These are phyloP conservation scores for Panicum hallii DNA, from an alignment of 202 grass and related monocot genomes.

Conservation along the genomic window DNA sequence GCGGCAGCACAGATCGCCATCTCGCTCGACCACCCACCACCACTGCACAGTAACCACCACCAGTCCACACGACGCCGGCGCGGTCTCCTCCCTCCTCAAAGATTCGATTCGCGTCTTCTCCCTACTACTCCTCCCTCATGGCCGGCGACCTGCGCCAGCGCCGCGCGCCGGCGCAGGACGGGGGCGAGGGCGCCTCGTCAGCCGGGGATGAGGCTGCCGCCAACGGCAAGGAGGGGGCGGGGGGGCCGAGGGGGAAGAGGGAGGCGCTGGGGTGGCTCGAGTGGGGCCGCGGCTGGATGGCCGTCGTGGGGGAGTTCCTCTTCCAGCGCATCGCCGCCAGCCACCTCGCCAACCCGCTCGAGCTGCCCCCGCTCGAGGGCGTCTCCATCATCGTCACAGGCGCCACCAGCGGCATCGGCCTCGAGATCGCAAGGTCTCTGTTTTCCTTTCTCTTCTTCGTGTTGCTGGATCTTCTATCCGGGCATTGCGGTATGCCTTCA, in stretches of 20 bases:
- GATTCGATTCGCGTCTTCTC: constrained; percentile 21
- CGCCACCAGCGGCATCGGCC: constrained; percentile 92
- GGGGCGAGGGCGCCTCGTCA: background rate
- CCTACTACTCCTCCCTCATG: constrained; percentile 18
- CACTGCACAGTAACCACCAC: too few relatives aligned
- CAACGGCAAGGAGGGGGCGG: constrained; percentile 11
- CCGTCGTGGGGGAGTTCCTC: constrained; percentile 79
- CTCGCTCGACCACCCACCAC: background rate
- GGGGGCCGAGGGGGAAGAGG: constrained; percentile 44
- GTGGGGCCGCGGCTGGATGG: constrained; percentile 75
- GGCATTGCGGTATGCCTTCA: background rate
- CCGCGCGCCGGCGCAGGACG: background rate
- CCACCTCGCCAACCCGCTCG: constrained; percentile 85
- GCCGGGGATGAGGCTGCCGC: background rate
- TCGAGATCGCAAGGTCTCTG: constrained; percentile 91
- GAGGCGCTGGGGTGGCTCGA: constrained; percentile 90
- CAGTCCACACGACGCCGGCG: background rate
- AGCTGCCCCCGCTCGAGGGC: constrained; percentile 75
- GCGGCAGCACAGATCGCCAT: constrained; percentile 29
- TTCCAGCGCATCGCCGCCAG: constrained; percentile 98
- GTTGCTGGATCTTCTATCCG: background rate
- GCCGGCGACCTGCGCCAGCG: constrained; percentile 57
- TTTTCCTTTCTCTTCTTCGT: background rate
- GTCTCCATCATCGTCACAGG: constrained; percentile 79
- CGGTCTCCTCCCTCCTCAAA: background rate